A percentile compares a stretch with the other conserved stretches of the same genome.
These are phyloP conservation scores for Cyamopsis tetragonoloba DNA, from an alignment of 306 rosid species.

Conservation along the genomic window DNA sequence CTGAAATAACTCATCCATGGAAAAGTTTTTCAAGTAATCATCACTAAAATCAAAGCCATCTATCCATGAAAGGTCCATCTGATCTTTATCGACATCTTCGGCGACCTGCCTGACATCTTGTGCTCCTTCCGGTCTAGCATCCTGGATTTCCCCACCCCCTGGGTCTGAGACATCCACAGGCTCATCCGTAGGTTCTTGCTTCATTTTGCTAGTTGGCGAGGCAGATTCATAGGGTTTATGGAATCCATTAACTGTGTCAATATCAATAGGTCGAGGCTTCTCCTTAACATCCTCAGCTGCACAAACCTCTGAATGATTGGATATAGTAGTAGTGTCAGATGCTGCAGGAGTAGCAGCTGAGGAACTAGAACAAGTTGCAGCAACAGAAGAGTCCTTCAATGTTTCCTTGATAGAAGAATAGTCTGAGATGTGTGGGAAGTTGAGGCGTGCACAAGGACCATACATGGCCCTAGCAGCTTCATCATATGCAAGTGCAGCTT, in stretches of 20 bases:
- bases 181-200: conserved; percentile 38
- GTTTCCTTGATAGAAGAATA: conserved; percentile 23
- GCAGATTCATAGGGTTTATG: conserved; percentile 21
- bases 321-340: conserved; percentile 41
- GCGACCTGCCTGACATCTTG: background rate
- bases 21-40: conserved; percentile 30
- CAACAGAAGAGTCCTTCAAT: conserved; percentile 24
- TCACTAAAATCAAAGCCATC: conserved; percentile 11
- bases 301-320: conserved; percentile 61
- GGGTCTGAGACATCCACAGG: background rate
- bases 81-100: conserved; percentile 20
- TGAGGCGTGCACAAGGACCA: conserved; percentile 74
- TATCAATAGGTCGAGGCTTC: background rate
- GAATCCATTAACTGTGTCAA: background rate
- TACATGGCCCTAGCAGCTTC: conserved; percentile 95
- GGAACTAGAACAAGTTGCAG: conserved; percentile 38
- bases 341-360: conserved; percentile 40
- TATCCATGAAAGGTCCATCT: conserved; percentile 29
- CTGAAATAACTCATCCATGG: conserved; percentile 62
- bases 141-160: conserved; percentile 17
- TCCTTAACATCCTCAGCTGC: conserved; percentile 39
- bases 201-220: conserved; percentile 22
- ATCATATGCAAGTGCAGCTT: conserved; percentile 78
- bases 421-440: conserved; percentile 49
- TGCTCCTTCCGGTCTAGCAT: background rate